Percentiles rank a stretch among this genome's conserved stretches.
Conservation (phyloP, 2,329 filamentous ascomycete genomes). For the Aspergillus quadricinctus region DNA sequence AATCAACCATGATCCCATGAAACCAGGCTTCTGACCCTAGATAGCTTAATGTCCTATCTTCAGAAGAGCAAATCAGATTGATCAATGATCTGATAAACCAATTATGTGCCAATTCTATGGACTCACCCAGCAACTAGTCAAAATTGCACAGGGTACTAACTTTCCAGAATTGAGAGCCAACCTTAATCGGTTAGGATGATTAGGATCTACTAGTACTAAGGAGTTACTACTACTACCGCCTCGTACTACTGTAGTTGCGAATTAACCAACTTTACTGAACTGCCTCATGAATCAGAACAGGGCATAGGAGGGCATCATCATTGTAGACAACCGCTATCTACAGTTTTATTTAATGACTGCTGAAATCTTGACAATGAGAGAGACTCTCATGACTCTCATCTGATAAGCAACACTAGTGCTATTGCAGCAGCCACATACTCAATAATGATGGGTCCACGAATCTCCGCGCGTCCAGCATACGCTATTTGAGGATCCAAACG, state of each 20-base stretch:
- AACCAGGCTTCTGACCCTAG: neutral
- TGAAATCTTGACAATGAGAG: neutral
- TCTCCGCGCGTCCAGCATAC: neutral
- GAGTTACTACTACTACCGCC: too few species aligned
- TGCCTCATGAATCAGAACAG: neutral
- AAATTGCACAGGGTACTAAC: neutral
- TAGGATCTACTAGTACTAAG: neutral
- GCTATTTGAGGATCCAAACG: neutral
- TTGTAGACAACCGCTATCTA: neutral
- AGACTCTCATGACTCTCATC: neutral
- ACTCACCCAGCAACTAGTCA: too few species aligned
- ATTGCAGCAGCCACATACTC: neutral
- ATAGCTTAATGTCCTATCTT: neutral
- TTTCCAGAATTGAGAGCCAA: neutral
- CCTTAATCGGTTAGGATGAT: neutral
- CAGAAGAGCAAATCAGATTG: too few species aligned
- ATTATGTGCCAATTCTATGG: too few species aligned
- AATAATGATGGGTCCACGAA: neutral
- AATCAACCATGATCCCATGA: neutral
- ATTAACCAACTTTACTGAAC: neutral
- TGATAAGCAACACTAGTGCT: neutral
- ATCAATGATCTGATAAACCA: too few species aligned
- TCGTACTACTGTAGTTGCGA: neutral
- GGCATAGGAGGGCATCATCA: neutral
- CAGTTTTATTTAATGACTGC: neutral